A percentile compares a stretch with the other conserved stretches of the same genome.
Conservation (phyloP, 1,284 basidiomycete genomes). For the Apiotrichum gracile region DNA sequence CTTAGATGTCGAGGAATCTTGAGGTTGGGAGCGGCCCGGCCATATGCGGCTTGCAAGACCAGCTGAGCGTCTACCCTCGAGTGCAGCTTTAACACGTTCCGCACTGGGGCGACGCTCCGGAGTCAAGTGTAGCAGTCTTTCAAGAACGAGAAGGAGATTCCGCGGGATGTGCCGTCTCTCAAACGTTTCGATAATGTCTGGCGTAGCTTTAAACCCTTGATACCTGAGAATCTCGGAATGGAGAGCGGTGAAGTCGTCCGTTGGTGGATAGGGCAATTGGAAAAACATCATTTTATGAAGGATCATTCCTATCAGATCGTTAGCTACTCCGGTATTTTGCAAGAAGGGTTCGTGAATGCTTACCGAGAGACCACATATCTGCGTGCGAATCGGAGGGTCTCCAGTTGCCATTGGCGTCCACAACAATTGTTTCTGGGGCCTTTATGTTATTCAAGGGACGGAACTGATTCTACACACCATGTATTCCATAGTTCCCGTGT, state of each 20-base stretch:
- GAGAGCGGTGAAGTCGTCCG: conserved; percentile 56
- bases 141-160: conserved; percentile 63
- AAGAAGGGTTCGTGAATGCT: not conserved
- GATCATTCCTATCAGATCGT: conserved; percentile 67
- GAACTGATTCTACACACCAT: conserved; percentile 22
- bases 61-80: conserved; percentile 1
- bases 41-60: not conserved
- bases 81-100: conserved; percentile 54
- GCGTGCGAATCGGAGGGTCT: conserved; percentile 73
- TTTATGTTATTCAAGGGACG: not conserved
- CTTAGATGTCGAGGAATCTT: not conserved
- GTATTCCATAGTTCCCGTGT: conserved; percentile 80
- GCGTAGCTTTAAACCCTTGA: conserved; percentile 64
- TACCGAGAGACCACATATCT: conserved; percentile 54
- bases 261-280: conserved; percentile 67
- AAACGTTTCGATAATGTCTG: conserved; percentile 54
- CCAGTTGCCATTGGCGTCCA: conserved; percentile 54
- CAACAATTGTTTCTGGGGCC: conserved; percentile 71
- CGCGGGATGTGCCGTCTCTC: conserved; percentile 63
- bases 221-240: conserved; percentile 70
- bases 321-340: too few relatives aligned
- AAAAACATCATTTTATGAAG: conserved; percentile 87
- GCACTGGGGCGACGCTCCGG: conserved; percentile 62
- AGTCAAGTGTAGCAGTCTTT: conserved; percentile 60
- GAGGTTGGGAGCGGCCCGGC: not conserved